phyloP scores from a whole-genome alignment of 768 basidiomycete species.

The Omphalotus guepiniiformis region DNA sequence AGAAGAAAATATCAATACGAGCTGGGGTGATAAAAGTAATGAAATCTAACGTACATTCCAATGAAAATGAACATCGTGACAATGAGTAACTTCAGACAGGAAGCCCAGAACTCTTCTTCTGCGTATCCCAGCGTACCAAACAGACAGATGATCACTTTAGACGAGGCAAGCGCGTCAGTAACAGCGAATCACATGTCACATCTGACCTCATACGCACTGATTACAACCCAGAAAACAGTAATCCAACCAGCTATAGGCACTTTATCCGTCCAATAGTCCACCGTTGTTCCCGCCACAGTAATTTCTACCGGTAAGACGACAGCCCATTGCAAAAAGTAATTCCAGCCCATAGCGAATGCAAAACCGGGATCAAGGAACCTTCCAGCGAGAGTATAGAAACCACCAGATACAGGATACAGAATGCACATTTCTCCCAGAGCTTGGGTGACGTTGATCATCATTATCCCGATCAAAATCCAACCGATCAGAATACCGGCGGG shows the following conservation, averaged over 20 bases:
- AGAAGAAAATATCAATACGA: background rate
- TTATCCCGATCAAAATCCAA: constrained; percentile 42
- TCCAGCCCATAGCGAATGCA: constrained; percentile 49
- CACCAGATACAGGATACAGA: constrained; percentile 44
- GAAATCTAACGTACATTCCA: constrained; percentile 31
- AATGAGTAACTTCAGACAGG: constrained; percentile 41
- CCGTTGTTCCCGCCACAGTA: constrained; percentile 40
- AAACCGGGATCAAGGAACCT: constrained; percentile 45
- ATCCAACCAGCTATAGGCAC: constrained; percentile 42
- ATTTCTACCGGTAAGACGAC: constrained; percentile 41
- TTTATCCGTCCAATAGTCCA: constrained; percentile 38
- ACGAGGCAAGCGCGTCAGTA: background rate
- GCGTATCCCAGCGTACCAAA: constrained; percentile 45
- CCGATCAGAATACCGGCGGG: constrained; percentile 41
- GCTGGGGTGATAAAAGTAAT: background rate
- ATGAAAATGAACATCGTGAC: constrained; percentile 45
- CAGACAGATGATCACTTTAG: constrained; percentile 31
- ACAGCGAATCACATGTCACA: no score
- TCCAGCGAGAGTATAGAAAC: constrained; percentile 43
- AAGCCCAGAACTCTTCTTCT: constrained; percentile 50
- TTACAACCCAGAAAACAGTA: constrained; percentile 39
- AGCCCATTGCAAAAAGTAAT: constrained; percentile 45
- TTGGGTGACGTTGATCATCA: constrained; percentile 48
- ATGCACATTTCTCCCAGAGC: constrained; percentile 49
- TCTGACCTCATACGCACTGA: constrained; percentile 22